Evolutionary conservation across 2,329 filamentous ascomycete species (phyloP), one percentile per base, ranked within the genome.

Genomic region (Fusarium armeniacum): DNA sequence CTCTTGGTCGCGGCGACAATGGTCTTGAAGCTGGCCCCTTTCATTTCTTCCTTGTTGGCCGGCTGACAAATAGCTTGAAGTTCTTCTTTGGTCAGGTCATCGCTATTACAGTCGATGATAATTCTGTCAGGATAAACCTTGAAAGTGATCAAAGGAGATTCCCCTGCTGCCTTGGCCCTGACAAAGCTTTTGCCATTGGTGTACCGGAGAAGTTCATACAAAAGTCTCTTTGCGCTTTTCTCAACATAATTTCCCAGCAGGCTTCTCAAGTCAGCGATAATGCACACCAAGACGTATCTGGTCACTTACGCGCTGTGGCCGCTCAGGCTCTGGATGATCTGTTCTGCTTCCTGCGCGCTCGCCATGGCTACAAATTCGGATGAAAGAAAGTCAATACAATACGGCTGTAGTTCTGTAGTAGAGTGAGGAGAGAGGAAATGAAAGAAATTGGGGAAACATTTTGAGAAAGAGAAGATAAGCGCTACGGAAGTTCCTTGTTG

Each of bases 191-290:
- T 65, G 8, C 52, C 55, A 22, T 63, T 59, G 6, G 50, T 35
- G 43, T 67, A 60, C 15, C 57, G 60, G 51, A 71, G 35, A 24
- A 69, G 30, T 51, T 71, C 69, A 51, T 60, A 71, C 12, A 71
- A 52, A 15, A 69, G 64, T 41, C 53, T 54, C 20, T 67, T 61
- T 1, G 56, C 49, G 43, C 43, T 59, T 9, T 47, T 43, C 18
- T 64, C 49, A 20, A 70, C 54, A 36, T 67, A 36, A 9, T 59
- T 61, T 26, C 62, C 58, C 13, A 58, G 22, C n/a, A 26, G 26
- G 2, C 54, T 51, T 51, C 10, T 6, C 2, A 1, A 26, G 28
- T 57, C 18, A 57, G 26, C 6, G 1, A 9, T 26, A 13, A 5
- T 12, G 12, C n/a, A 7, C 0, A 20, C 3, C 12, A 11, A 15